Conservation (phyloP, 1,284 basidiomycete genomes). For the Retiboletus flavoniger region DNA sequence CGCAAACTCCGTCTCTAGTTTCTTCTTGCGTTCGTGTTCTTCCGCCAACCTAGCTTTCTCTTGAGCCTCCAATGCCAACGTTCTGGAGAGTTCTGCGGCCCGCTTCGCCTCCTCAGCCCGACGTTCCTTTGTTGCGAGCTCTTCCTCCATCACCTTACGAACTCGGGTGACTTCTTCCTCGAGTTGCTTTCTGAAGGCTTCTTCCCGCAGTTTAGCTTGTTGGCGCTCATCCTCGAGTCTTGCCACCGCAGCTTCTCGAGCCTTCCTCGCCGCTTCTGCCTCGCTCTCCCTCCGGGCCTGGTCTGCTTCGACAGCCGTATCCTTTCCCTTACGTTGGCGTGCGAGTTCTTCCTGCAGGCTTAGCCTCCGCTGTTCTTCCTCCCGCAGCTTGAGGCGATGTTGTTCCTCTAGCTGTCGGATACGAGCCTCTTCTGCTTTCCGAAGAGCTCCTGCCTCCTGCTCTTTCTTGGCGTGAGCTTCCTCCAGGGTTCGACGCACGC, state of each 20-base stretch:
- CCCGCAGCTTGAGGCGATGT: slow-evolving; percentile 28
- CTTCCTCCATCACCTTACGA: slow-evolving; percentile 24
- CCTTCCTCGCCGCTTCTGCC: slow-evolving; percentile 17
- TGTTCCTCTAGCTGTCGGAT: slow-evolving; percentile 29
- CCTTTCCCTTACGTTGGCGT: slow-evolving; percentile 24
- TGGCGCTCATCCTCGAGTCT: slow-evolving; percentile 31
- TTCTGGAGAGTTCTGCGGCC: slow-evolving; percentile 30
- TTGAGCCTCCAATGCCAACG: slow-evolving; percentile 30
- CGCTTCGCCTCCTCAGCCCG: slow-evolving; percentile 25
- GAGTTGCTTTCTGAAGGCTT: slow-evolving; percentile 22
- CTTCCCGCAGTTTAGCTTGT: slow-evolving; percentile 28
- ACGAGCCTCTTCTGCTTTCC: slow-evolving; percentile 28
- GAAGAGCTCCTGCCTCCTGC: slow-evolving; percentile 18
- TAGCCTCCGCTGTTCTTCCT: slow-evolving; percentile 31
- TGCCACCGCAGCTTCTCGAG: slow-evolving; percentile 20
- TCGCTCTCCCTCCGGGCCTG: slow-evolving; percentile 22
- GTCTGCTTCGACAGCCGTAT: slow-evolving; percentile 15
- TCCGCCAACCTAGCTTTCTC: slow-evolving; percentile 32
- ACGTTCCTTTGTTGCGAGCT: slow-evolving; percentile 27
- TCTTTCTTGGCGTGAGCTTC: slow-evolving; percentile 31
- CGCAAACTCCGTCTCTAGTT: slow-evolving; percentile 27
- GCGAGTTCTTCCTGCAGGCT: slow-evolving; percentile 30
- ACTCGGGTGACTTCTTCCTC: slow-evolving; percentile 30
- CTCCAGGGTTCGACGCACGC: slow-evolving; percentile 27
- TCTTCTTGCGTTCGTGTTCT: slow-evolving; percentile 33